Evolutionary conservation across 306 rosid species (phyloP).

Genomic region (Lotus japonicus): DNA sequence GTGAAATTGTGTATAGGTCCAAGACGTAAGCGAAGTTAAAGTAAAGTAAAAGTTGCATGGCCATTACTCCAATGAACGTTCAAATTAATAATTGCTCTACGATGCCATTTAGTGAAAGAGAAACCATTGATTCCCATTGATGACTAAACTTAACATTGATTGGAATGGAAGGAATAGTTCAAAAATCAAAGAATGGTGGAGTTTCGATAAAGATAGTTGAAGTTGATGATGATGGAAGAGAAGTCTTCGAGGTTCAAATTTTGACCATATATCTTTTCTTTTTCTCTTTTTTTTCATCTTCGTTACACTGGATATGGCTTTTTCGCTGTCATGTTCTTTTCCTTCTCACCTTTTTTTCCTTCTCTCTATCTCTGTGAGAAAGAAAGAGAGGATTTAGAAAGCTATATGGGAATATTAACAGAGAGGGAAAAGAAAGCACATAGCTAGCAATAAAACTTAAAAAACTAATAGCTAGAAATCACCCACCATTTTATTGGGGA

Average conservation of each 20-base stretch:
- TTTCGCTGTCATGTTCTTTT: constrained; percentile 68
- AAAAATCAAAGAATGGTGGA: constrained; percentile 61
- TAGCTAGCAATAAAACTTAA: no score
- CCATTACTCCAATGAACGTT: constrained; percentile 36
- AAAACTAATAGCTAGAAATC: constrained; percentile 12
- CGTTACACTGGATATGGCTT: constrained; percentile 46
- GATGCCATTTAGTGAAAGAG: no score
- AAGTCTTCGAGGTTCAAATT: constrained; percentile 86
- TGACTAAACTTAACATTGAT: constrained; percentile 21
- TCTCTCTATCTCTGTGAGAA: no score
- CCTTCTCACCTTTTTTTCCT: no score
- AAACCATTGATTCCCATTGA: neutral
- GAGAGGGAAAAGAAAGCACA: neutral
- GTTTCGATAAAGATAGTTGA: constrained; percentile 98
- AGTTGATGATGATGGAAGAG: constrained; percentile 62
- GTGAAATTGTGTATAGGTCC: constrained; percentile 10
- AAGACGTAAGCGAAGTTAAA: constrained; percentile 26
- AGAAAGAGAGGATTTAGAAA: no score
- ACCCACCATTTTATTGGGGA: constrained; percentile 73
- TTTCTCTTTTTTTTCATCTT: constrained; percentile 12
- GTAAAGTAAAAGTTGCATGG: constrained; percentile 52
- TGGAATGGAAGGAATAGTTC: constrained; percentile 41
- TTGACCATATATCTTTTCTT: constrained; percentile 80
- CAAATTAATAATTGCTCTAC: constrained; percentile 4
- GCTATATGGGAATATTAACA: neutral